Percentiles rank a stretch among this genome's conserved stretches.
phyloP scores from a whole-genome alignment of 371 early-diverging fungal genomes.

The Actinomucor elegans region DNA sequence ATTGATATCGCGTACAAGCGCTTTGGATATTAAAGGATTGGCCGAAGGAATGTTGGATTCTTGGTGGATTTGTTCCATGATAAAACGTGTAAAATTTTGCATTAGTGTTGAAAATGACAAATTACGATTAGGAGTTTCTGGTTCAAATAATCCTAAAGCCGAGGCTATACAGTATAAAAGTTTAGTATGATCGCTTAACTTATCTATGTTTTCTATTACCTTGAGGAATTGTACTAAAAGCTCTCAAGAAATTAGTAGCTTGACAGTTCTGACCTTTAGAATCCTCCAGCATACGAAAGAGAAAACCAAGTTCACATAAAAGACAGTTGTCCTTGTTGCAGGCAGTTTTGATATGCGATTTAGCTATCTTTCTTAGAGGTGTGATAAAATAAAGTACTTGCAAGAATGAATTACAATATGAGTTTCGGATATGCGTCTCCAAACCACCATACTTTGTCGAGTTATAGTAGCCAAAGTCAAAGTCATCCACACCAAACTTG shows the following conservation, averaged over 20 bases:
- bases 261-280: slow-evolving; percentile 92
- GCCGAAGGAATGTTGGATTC: slow-evolving; percentile 53
- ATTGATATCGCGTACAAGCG: slow-evolving; percentile 12
- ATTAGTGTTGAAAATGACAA: slow-evolving; percentile 72
- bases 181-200: no score
- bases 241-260: slow-evolving; percentile 86
- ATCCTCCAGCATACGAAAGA: slow-evolving; percentile 89
- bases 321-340: slow-evolving; percentile 82
- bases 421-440: slow-evolving; percentile 88
- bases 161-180: slow-evolving; percentile 43
- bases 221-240: slow-evolving; percentile 81
- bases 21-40: slow-evolving; percentile 40
- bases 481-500: slow-evolving; percentile 95
- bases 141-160: slow-evolving; percentile 85
- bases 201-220: no score
- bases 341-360: slow-evolving; percentile 67
- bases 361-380: slow-evolving; percentile 66
- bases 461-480: slow-evolving; percentile 95
- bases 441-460: slow-evolving; percentile 82
- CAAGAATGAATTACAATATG: slow-evolving; percentile 87
- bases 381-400: slow-evolving; percentile 80
- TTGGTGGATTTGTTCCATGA: slow-evolving; percentile 84
- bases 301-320: slow-evolving; percentile 88
- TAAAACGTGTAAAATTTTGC: slow-evolving; percentile 85
- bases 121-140: slow-evolving; percentile 64